Base-by-base conservation (phyloP, 2,329 filamentous ascomycete genomes). In the Venturia asperata region DNA sequence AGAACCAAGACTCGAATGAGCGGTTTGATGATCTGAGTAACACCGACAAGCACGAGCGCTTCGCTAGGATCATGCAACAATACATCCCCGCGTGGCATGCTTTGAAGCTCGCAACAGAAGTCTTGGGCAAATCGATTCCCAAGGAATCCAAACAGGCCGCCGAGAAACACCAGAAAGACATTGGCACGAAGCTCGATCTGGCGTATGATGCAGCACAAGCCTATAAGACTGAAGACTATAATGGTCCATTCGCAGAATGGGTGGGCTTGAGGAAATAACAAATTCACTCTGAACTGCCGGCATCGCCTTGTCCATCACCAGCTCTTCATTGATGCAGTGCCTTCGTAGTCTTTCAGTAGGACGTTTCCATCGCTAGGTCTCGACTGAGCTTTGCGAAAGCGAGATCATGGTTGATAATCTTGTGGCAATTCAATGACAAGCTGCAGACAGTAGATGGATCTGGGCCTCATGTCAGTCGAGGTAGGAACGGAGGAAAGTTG, bases 131-230 rank as follows among this genome's bases (percentile, higher is more conserved):
- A 9, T 34, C 52, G 30, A 30, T 58, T 19, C 2, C 52, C 30
- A 27, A 30, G 30, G 30, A 37, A 58, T 58, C 52, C 13, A 58
- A 19, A 21, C 2, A 58, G 27, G 30, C 30, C 17, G 52, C 52
- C 34, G 19, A 58, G 27, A 58, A 58, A 37, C 13, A 58, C 30
- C 1, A 3, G 7, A 37, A 58, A 27, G 52, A 58, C 30, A 58
- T 58, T 37, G 52, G 27, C 30, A 39, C 52, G 7, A 58, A 58
- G 30, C 52, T 58, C 30, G n/a, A 58, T 37, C 52, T 39, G 30
- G 10, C 19, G 9, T 21, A 10, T 37, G 15, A 34, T n/a, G 52
- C 52, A n/a, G 52, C 52, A 21, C 27, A 37, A 15, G 21, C 10
- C 45, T n/a, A 19, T 7, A 47, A 34, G 30, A 17, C 10, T 10